phyloP scores from a whole-genome alignment of 2,329 filamentous ascomycete species.

The Verticillium nubilum region DNA sequence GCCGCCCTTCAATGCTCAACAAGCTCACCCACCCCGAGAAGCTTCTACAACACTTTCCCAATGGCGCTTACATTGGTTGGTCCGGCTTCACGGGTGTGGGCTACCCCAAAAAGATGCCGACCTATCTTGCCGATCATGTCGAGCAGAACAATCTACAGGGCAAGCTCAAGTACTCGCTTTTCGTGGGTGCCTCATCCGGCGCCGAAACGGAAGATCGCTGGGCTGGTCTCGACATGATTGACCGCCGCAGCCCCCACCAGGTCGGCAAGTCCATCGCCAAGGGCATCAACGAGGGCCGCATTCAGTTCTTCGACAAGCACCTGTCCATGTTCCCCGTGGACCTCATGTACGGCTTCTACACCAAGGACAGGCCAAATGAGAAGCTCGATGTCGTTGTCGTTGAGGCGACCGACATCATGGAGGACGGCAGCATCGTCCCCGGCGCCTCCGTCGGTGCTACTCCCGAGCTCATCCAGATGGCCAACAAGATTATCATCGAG shows the following conservation, averaged over 20 bases:
- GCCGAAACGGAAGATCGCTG: conserved; percentile 89
- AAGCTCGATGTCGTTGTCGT: conserved; percentile 79
- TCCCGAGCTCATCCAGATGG: conserved; percentile 83
- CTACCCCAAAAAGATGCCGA: conserved; percentile 83
- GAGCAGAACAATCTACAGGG: conserved; percentile 82
- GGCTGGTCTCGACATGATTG: conserved; percentile 87
- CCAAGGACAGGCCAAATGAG: conserved; percentile 68
- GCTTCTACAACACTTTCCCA: conserved; percentile 73
- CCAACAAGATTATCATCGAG: conserved; percentile 86
- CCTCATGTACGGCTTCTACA: conserved; percentile 83
- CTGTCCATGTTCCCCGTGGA: conserved; percentile 88
- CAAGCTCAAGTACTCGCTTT: conserved; percentile 78
- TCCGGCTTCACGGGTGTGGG: conserved; percentile 87
- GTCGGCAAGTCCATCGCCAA: conserved; percentile 87
- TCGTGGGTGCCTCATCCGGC: conserved; percentile 84
- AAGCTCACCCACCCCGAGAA: conserved; percentile 79
- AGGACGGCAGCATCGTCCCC: conserved; percentile 83
- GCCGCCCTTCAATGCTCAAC: conserved; percentile 70
- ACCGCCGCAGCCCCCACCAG: conserved; percentile 77
- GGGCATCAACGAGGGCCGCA: conserved; percentile 82
- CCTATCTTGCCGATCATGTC: conserved; percentile 80
- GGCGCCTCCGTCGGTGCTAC: conserved; percentile 81
- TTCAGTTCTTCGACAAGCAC: conserved; percentile 93
- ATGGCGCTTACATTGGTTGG: conserved; percentile 86
- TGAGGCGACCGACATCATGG: conserved; percentile 80